Base-by-base conservation (phyloP, 2,329 filamentous ascomycete species). In the Exophiala alcalophila region DNA sequence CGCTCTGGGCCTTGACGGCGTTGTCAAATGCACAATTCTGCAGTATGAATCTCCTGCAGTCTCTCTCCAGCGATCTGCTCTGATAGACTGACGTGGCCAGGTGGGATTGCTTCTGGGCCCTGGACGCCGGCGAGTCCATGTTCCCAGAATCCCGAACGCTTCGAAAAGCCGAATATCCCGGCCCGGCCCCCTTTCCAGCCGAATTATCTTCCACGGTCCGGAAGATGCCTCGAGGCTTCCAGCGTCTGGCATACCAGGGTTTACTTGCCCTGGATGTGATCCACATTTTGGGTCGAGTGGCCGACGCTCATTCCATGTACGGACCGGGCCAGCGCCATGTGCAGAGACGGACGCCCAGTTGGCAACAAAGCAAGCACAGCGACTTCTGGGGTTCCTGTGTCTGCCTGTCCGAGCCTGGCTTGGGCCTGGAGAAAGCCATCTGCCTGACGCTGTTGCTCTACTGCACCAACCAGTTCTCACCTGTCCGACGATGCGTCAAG, bases 361-460 rank as follows among this genome's bases (percentile, higher is more conserved):
- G n/a, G n/a, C n/a, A n/a, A n/a, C n/a, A n/a, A n/a, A n/a, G n/a
- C n/a, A n/a, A n/a, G n/a, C 16, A 27, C 34, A n/a, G 18, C n/a
- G 34, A 37, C 34, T 37, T 37, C 34, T 27, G 25, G 14, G 20
- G 29, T 12, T 23, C 34, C 11, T 37, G 34, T 12, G 10, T 25
- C 34, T 37, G 34, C 24, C 34, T 37, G 20, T n/a, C 23, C 14
- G 34, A 18, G 10, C 24, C 12, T 10, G 34, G 21, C 10, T 25
- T 25, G 5, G 9, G 16, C 16, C 23, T 37, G 12, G 34, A 37
- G 14, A 37, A 37, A 14, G 27, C 27, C 14, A 23, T 37, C 23
- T 11, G 27, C 4, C 21, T 37, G 16, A 25, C 25, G 25, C 34
- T 37, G 24, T 16, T 37, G 3, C 21, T 25, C 12, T 37, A 25